Base-by-base conservation (phyloP, 1,139 yeast species). In the Taphrina sp. region DNA sequence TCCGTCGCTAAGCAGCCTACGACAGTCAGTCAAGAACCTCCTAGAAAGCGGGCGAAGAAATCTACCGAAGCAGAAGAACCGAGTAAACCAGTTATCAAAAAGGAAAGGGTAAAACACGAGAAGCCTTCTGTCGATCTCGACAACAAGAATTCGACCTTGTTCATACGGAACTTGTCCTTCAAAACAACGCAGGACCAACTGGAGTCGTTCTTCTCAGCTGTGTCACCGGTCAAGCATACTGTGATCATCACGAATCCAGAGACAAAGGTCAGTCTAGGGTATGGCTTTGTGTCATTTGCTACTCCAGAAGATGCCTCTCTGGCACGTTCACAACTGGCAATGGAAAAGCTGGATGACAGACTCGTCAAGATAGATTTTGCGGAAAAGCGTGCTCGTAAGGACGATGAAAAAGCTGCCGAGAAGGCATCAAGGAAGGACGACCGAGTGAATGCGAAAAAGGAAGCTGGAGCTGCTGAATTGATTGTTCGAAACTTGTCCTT, bases 171-270 rank as follows among this genome's bases (percentile, higher is more conserved):
- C 65, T 83, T 92, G 55, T 75, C 83, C 12, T 94, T 88, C 66
- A 74, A 85, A 0, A 81, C 95, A 2, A 79, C 85, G 0, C 96
- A 89, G 67, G 79, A 79, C 1, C 97, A 92, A 57, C 84, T 89
- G 65, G 72, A 74, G 38, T 37, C 75, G 89, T 88, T 77, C 71
- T 92, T 92, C 67, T 85, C 97, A 0, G 88, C 88, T 62, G 84
- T 89, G 70, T 94, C 88, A 1, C 98, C 98, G 3, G 95, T 92
- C 12, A 89, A 85, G 70, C 98, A 92, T 70, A 95, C 97, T 2
- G 94, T 89, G 51, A 79, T 92, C 51, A 98, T 94, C 22, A 85
- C 77, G 45, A 96, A 92, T 67, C 74, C 76, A 12, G 81, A 84
- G 46, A 79, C 85, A 47, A 74, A 79, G 47, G 69, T 72, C 36